Conservation (phyloP, 306 rosid species). For the Lathyrus sativus region DNA sequence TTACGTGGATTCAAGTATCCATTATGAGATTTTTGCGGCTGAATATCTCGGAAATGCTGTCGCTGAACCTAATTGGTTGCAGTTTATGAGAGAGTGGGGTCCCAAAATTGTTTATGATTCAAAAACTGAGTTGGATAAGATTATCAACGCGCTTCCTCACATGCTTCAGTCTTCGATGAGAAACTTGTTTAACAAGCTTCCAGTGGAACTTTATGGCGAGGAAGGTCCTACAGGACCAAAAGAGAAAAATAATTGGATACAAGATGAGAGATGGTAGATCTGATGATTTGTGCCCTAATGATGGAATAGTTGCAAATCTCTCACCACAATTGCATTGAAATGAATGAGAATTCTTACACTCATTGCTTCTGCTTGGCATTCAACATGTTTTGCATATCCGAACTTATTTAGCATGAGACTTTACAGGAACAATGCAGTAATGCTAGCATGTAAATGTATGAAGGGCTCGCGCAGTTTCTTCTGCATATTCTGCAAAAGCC, state of each 20-base stretch:
- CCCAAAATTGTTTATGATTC: constrained; percentile 49
- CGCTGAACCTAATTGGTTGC: constrained; percentile 49
- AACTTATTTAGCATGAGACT: neutral
- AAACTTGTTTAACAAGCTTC: constrained; percentile 39
- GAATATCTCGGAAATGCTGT: constrained; percentile 44
- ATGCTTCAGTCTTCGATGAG: constrained; percentile 38
- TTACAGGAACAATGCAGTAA: neutral
- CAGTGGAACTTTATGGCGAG: constrained; percentile 52
- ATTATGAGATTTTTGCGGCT: constrained; percentile 51
- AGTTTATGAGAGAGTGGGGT: constrained; percentile 54
- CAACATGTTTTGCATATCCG: constrained; percentile 28
- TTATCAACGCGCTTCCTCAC: constrained; percentile 42
- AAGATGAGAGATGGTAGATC: constrained; percentile 50
- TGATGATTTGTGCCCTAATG: constrained; percentile 28
- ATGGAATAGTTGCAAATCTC: neutral
- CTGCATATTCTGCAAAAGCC: neutral
- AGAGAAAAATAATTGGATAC: constrained; percentile 50
- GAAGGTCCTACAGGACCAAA: constrained; percentile 60
- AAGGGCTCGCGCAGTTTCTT: neutral
- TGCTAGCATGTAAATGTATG: constrained; percentile 4
- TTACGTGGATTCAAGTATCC: constrained; percentile 47
- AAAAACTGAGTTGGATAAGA: constrained; percentile 48
- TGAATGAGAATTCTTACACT: constrained; percentile 28
- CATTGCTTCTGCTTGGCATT: neutral
- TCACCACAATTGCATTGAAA: constrained; percentile 6